phyloP scores from a whole-genome alignment of 2,329 filamentous ascomycete species.

The Colletotrichum higginsianum region DNA sequence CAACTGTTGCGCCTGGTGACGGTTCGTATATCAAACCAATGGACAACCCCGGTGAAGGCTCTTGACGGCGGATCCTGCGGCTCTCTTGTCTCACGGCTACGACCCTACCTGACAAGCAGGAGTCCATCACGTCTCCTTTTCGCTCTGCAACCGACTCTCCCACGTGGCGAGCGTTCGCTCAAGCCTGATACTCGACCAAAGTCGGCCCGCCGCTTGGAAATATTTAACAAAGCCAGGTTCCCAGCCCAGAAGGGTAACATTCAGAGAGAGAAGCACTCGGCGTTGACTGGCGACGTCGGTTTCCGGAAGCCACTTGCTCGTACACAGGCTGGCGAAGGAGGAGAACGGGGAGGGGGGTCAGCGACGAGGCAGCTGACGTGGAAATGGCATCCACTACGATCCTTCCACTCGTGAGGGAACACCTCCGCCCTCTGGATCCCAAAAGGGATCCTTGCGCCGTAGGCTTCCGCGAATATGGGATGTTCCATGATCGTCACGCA shows the following conservation, averaged over 20 bases:
- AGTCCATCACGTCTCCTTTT: not conserved
- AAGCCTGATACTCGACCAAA: not conserved
- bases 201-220: not conserved
- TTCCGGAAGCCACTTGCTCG: not conserved
- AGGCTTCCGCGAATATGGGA: not conserved
- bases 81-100: conserved; percentile 12
- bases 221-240: not conserved
- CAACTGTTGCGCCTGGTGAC: conserved; percentile 4
- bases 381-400: conserved; percentile 16
- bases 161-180: not conserved
- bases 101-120: not conserved
- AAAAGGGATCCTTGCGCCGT: not conserved
- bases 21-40: conserved; percentile 38
- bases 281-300: not conserved
- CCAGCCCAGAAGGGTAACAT: conserved; percentile 3
- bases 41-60: not conserved
- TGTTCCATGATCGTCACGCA: not conserved
- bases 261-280: not conserved
- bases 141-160: not conserved
- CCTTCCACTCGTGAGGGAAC: conserved; percentile 2
- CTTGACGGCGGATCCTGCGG: conserved; percentile 30
- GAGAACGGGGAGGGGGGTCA: conserved; percentile 25
- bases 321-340: not conserved
- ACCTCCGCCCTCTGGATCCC: not conserved
- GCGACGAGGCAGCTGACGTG: conserved; percentile 38